phyloP scores from a whole-genome alignment of 306 rosid species.

The Arachis stenosperma region DNA sequence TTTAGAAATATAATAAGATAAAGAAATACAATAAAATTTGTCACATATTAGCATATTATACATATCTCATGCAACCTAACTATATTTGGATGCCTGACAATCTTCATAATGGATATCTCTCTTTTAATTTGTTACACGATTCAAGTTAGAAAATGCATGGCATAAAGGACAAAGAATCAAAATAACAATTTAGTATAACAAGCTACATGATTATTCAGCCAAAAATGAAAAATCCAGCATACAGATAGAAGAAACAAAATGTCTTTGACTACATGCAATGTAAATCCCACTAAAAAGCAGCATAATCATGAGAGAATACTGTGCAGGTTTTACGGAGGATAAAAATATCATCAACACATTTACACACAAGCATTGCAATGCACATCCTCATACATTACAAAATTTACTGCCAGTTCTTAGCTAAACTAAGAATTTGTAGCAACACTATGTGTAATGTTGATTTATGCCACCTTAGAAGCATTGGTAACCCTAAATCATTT shows the following conservation, averaged over 20 bases:
- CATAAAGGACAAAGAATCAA: background rate
- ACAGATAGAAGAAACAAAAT: background rate
- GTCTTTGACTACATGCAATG: constrained; percentile 25
- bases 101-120: constrained; percentile 97
- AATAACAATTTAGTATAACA: constrained; percentile 17
- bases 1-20: constrained; percentile 28
- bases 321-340: constrained; percentile 14
- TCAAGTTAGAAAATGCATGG: constrained; percentile 33
- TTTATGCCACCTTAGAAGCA: constrained; percentile 23
- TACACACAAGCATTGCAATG: background rate
- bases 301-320: background rate
- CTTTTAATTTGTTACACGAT: constrained; percentile 73
- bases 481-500: background rate
- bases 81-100: constrained; percentile 90
- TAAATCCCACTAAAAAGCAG: constrained; percentile 20
- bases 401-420: constrained; percentile 20
- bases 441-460: constrained; percentile 13
- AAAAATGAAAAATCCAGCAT: constrained; percentile 20
- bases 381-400: background rate
- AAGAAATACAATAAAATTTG: constrained; percentile 6
- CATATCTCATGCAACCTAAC: constrained; percentile 92
- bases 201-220: constrained; percentile 15
- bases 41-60: constrained; percentile 12
- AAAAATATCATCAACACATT: background rate
- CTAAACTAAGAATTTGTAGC: background rate